Evolutionary conservation across 2,329 filamentous ascomycete genomes (phyloP), one percentile per base, ranked within the genome.

Genomic region (Trichoderma sp.): DNA sequence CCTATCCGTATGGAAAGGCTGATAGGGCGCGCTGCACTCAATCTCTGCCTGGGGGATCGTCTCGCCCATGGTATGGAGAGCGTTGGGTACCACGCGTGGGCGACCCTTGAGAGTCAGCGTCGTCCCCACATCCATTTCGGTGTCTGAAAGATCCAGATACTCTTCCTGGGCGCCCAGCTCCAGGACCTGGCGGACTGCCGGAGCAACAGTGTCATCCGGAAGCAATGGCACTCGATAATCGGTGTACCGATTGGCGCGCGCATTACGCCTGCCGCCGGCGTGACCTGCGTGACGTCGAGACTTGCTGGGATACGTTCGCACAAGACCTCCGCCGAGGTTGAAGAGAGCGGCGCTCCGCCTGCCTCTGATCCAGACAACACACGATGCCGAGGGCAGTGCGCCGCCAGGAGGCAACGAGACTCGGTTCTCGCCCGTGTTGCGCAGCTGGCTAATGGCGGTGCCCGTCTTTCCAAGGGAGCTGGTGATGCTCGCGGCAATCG

Each of bases 11-110:
- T 98, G 94, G 79, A 98, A 97, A 1, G 95, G 94, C 72, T 97
- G 93, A 72, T 97, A 98, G 2, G 94, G 92, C 5, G 93, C 91
- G 73, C 94, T 97, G 1, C 94, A 97, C 74, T 99, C 95, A 69
- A 97, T 96, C 79, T 97, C 93, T 6, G 92, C 92, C 69, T 89
- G 86, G 0, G 87, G 87, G 64, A 86, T 93, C 74, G 79, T 90
- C 74, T 78, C 91, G 76, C 81, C 90, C 74, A 80, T 84, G 63
- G 77, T 79, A 47, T 63, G 59, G 24, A 63, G 59, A 14, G 59
- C 55, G 72, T 75, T 78, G 71, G 57, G 72, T 74, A 54, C 72
- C 71, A 72, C 75, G 62, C 74, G 72, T 48, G 77, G 71, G 69
- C 76, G 77, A 63, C 75, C 76, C 70, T 79, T 81, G 68, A 81